These are phyloP conservation scores for Emericellopsis cladophorae DNA, from an alignment of 2,329 filamentous ascomycete species.

Conservation along the genomic window DNA sequence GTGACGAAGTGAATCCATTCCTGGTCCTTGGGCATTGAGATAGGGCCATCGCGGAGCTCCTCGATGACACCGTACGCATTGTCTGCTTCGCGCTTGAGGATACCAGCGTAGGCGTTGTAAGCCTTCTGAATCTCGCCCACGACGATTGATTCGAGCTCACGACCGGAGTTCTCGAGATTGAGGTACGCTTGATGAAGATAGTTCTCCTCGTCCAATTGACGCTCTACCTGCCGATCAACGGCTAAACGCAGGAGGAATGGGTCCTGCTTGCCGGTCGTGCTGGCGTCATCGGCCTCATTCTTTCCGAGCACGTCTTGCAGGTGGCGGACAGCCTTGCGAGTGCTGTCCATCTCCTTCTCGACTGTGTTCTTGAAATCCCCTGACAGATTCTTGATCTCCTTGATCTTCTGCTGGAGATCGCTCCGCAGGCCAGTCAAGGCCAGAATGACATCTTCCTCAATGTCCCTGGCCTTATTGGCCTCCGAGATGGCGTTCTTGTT, in stretches of 20 bases:
- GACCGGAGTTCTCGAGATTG: constrained; percentile 86
- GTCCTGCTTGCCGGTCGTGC: constrained; percentile 73
- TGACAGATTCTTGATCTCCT: constrained; percentile 89
- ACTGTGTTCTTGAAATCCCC: constrained; percentile 96
- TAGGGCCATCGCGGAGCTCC: constrained; percentile 69
- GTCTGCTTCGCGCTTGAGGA: constrained; percentile 83
- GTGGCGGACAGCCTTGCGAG: constrained; percentile 63
- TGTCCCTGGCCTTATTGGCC: constrained; percentile 77
- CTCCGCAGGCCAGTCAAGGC: constrained; percentile 75
- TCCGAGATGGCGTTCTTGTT: constrained; percentile 72
- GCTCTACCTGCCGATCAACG: constrained; percentile 83
- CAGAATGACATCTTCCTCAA: constrained; percentile 82
- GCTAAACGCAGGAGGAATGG: constrained; percentile 77
- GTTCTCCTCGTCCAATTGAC: constrained; percentile 92
- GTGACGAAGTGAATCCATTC: constrained; percentile 83
- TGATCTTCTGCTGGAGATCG: constrained; percentile 91
- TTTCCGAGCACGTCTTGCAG: constrained; percentile 74
- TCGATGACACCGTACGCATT: constrained; percentile 67
- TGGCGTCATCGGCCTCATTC: constrained; percentile 62
- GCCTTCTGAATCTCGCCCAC: constrained; percentile 97
- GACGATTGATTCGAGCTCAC: constrained; percentile 91
- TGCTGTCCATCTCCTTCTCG: constrained; percentile 84
- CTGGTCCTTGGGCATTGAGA: constrained; percentile 85
- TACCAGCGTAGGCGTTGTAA: constrained; percentile 85
- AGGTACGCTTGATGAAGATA: constrained; percentile 93